Evolutionary conservation across 176 grass and related monocot genomes (phyloP).

Genomic region (Aechmea fasciata): DNA sequence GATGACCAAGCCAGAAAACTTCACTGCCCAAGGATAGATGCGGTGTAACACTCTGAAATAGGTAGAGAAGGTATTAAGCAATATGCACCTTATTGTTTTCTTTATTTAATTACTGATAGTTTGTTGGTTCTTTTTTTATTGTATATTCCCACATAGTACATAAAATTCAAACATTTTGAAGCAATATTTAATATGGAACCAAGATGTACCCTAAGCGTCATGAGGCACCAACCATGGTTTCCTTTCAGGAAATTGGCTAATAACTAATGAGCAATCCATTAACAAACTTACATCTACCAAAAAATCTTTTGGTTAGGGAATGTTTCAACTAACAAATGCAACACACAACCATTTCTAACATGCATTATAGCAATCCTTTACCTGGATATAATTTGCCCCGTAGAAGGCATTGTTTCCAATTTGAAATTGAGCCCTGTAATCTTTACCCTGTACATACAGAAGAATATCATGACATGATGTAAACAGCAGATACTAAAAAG

Average conservation of each 20-base stretch:
- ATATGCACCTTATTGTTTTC: background rate
- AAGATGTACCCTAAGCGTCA: background rate
- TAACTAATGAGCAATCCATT: background rate
- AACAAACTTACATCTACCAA: background rate
- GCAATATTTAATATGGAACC: background rate
- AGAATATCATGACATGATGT: slow-evolving; percentile 13
- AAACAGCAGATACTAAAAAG: slow-evolving; percentile 6
- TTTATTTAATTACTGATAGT: background rate
- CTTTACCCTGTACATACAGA: slow-evolving; percentile 54
- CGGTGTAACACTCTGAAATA: slow-evolving; percentile 76
- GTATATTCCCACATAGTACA: background rate
- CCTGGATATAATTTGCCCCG: slow-evolving; percentile 98
- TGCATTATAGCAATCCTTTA: slow-evolving; percentile 15
- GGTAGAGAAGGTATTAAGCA: background rate
- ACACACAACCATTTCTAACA: background rate
- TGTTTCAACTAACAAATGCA: background rate
- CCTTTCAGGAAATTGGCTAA: background rate
- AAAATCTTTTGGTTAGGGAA: background rate
- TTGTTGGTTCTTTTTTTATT: background rate
- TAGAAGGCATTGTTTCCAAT: slow-evolving; percentile 98
- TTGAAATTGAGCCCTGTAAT: slow-evolving; percentile 87
- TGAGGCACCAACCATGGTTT: background rate
- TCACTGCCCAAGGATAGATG: slow-evolving; percentile 85
- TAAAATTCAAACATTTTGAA: background rate
- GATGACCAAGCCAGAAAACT: slow-evolving; percentile 96